Conservation (phyloP, 2,329 filamentous ascomycete genomes). For the Alternaria consortialis region DNA sequence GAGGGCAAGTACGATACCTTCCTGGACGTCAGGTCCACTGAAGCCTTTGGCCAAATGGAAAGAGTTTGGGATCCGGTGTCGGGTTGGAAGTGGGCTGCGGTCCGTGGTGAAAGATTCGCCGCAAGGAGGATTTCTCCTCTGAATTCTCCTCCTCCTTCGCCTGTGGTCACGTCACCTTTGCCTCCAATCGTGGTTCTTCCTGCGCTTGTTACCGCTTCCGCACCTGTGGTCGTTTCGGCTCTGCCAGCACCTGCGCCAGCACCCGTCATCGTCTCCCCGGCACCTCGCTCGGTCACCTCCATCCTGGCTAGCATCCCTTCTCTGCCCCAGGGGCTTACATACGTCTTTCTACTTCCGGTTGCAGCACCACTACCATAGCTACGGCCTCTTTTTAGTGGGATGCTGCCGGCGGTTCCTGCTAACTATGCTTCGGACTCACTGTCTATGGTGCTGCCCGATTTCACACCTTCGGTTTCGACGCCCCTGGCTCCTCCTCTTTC, state of each 20-base stretch:
- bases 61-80: constrained; percentile 4
- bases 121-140: background rate
- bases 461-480: background rate
- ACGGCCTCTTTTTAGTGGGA: background rate
- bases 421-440: constrained; percentile 1
- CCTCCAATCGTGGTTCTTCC: background rate
- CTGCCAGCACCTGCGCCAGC: background rate
- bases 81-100: constrained; percentile 11
- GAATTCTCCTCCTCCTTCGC: background rate
- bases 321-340: background rate
- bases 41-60: constrained; percentile 7
- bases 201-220: background rate
- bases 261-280: background rate
- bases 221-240: background rate
- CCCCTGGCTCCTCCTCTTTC: background rate
- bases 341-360: constrained; percentile 1
- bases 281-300: background rate
- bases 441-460: constrained; percentile 6
- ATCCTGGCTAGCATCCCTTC: constrained; percentile 7
- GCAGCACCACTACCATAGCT: background rate
- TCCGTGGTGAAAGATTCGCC: background rate
- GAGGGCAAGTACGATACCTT: constrained; percentile 4
- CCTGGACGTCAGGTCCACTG: constrained; percentile 5
- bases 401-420: background rate
- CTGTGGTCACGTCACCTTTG: background rate